These are phyloP conservation scores for Rhizopus delemar DNA, from an alignment of 371 early-diverging fungal species.

Conservation along the genomic window DNA sequence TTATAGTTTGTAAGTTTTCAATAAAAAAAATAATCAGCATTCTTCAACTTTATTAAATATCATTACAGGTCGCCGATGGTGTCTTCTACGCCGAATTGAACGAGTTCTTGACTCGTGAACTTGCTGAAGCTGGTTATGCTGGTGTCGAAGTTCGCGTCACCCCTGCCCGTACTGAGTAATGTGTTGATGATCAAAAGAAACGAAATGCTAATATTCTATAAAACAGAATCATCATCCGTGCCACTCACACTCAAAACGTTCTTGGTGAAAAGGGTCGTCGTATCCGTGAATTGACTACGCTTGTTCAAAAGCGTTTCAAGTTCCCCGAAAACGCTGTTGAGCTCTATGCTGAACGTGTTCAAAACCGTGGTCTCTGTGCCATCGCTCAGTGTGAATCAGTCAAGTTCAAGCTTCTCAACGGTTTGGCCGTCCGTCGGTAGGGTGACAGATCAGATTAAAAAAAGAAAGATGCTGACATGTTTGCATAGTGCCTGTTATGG, in stretches of 20 bases:
- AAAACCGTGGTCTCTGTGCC: conserved; percentile 98
- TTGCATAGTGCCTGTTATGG: conserved; percentile 89
- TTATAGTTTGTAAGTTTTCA: conserved; percentile 9
- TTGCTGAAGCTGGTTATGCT: conserved; percentile 88
- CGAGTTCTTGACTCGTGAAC: conserved; percentile 96
- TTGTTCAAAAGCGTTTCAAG: conserved; percentile 98
- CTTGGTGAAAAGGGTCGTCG: conserved; percentile 98
- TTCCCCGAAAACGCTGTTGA: conserved; percentile 97
- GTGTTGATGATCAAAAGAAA: conserved; percentile 1
- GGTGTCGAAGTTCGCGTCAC: conserved; percentile 98
- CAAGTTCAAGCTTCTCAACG: conserved; percentile 95
- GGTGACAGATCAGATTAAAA: conserved; percentile 9
- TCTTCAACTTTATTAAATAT: neutral
- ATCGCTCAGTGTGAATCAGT: conserved; percentile 98
- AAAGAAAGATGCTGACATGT: neutral
- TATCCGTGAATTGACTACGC: conserved; percentile 96
- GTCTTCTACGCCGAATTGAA: conserved; percentile 99
- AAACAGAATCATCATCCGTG: conserved; percentile 91
- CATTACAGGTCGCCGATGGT: conserved; percentile 90
- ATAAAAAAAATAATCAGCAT: neutral
- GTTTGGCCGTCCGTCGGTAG: conserved; percentile 92
- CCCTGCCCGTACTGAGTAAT: conserved; percentile 93
- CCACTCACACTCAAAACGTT: conserved; percentile 96
- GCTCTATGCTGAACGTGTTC: conserved; percentile 98
- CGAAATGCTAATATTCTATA: neutral